A percentile compares a stretch with the other conserved stretches of the same genome.
Evolutionary conservation across 306 rosid genomes (phyloP).

Genomic region (Cicer pinnatifidum): DNA sequence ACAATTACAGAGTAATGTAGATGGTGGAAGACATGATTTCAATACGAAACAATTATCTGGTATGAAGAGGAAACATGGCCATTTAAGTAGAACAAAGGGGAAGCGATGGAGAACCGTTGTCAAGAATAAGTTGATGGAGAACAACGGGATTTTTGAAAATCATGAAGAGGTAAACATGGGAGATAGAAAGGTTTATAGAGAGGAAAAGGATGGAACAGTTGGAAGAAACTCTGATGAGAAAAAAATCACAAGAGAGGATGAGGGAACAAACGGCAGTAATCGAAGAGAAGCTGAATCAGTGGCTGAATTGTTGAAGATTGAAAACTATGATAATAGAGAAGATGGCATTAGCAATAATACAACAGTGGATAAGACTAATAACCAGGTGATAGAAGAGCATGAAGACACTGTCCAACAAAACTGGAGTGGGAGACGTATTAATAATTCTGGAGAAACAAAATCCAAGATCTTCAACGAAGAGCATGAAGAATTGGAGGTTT

Average conservation of each 20-base stretch:
- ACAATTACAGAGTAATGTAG: slow-evolving; percentile 37
- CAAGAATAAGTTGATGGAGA: slow-evolving; percentile 47
- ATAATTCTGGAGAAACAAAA: slow-evolving; percentile 38
- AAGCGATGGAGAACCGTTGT: slow-evolving; percentile 55
- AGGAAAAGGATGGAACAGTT: slow-evolving; percentile 40
- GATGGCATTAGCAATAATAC: slow-evolving; percentile 21
- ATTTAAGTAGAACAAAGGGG: slow-evolving; percentile 45
- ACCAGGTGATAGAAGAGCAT: slow-evolving; percentile 40
- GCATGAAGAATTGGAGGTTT: slow-evolving; percentile 38
- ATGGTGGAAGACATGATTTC: slow-evolving; percentile 32
- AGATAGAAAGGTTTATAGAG: slow-evolving; percentile 42
- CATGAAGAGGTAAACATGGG: slow-evolving; percentile 41
- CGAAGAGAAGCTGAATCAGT: slow-evolving; percentile 33
- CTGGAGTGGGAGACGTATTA: slow-evolving; percentile 45
- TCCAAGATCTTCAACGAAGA: slow-evolving; percentile 10
- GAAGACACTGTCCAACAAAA: slow-evolving; percentile 41
- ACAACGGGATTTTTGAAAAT: slow-evolving; percentile 38
- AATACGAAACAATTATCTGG: slow-evolving; percentile 27
- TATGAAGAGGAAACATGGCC: slow-evolving; percentile 50
- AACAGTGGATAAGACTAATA: slow-evolving; percentile 29
- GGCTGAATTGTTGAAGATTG: slow-evolving; percentile 32
- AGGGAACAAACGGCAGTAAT: background rate
- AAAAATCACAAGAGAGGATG: slow-evolving; percentile 23
- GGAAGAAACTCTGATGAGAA: slow-evolving; percentile 28
- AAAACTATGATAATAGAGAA: slow-evolving; percentile 37